Conservation (phyloP, 2,329 filamentous ascomycete genomes). For the Colletotrichum shisoi region DNA sequence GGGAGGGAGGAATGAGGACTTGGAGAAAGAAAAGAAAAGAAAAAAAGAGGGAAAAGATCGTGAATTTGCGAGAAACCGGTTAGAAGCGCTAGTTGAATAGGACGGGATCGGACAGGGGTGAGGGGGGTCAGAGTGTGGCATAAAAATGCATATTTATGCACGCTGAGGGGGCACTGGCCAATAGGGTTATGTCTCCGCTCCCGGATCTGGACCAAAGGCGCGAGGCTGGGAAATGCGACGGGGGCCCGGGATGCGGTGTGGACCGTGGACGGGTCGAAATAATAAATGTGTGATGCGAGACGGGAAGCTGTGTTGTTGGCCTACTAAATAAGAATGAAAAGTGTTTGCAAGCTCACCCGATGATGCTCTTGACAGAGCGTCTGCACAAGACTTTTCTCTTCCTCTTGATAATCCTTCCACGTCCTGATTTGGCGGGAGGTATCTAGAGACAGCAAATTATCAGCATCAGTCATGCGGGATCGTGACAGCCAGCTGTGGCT, state of each 20-base stretch:
- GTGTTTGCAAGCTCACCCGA: conserved; percentile 19
- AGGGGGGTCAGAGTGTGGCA: conserved; percentile 20
- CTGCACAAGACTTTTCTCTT: neutral
- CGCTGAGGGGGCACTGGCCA: conserved; percentile 20
- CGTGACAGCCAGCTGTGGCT: conserved; percentile 20
- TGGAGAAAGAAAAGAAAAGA: conserved; percentile 16
- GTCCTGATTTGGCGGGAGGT: neutral
- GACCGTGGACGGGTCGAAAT: conserved; percentile 17
- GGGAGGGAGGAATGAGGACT: neutral
- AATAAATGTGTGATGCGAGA: conserved; percentile 27
- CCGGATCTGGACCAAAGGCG: conserved; percentile 30
- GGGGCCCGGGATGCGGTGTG: conserved; percentile 23
- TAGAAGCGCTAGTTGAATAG: conserved; percentile 37
- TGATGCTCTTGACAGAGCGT: neutral
- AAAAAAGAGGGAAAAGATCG: conserved; percentile 44
- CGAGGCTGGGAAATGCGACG: conserved; percentile 36
- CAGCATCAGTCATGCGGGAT: conserved; percentile 1
- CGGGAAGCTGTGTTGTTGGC: conserved; percentile 25
- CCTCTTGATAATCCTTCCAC: neutral
- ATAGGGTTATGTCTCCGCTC: conserved; percentile 7
- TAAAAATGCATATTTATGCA: conserved; percentile 40
- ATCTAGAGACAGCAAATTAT: conserved; percentile 6
- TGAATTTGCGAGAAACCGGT: conserved; percentile 42
- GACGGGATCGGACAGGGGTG: conserved; percentile 14
- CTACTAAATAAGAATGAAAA: too few relatives aligned